Base-by-base conservation (phyloP, 352 stramenopile genomes). In the Phytophthora meadii region DNA sequence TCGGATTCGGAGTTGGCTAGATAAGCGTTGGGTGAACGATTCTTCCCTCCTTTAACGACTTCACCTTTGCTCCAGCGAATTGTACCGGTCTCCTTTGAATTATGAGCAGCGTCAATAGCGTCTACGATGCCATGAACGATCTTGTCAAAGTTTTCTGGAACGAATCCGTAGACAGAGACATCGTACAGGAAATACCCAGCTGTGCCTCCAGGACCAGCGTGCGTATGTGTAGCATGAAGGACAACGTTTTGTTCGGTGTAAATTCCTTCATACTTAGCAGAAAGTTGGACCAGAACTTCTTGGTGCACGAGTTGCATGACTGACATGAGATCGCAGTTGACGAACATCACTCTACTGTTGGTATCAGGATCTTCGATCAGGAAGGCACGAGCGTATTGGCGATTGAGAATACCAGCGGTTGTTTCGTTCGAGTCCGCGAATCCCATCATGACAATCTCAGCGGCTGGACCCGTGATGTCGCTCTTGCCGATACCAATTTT, bases 201-300 rank as follows among this genome's bases (percentile, higher is more conserved):
- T 34, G 88, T 88, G 4, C 89, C 89, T 17, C 77, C 87, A 1
- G 88, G 82, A 0, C 78, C 87, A 39, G 80, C 84, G 61, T 97
- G 89, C 15, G 87, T 95, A 67, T 97, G 89, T 2, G 84, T 94
- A n/a, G 84, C 86, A 59, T 82, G 84, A 11, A 95, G 77, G 22
- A 81, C 72, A 7, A 93, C 66, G 58, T 92, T 94, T 49, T 90
- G 77, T 41, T 74, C 77, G 24, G 70, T 70, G 74, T 85, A 85
- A 3, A 80, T 1, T 12, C 41, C 58, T 27, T 34, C 37, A 53
- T 82, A 87, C 36, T 79, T 82, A 36, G 22, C 45, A 22, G 52
- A 51, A 14, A 88, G 65, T 44, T 86, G 40, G 10, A 57, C 54
- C 10, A 88, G 60, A 19, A 87, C 79, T 50, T 88, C 75, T 37